These are phyloP conservation scores for Psilocybe azurescens DNA, from an alignment of 768 basidiomycete species.

Conservation along the genomic window DNA sequence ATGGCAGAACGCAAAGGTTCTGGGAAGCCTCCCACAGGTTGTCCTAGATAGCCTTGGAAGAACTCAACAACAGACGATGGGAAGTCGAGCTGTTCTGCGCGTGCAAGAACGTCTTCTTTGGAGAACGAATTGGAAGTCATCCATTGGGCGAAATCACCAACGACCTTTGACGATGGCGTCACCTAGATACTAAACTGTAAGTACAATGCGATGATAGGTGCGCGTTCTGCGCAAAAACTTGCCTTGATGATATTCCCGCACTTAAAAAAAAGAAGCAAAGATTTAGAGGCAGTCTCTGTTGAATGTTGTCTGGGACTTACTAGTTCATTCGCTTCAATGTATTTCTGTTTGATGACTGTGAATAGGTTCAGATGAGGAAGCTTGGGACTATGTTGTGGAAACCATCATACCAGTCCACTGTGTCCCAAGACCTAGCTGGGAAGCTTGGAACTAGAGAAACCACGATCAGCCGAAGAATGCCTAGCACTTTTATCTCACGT, in stretches of 20 bases:
- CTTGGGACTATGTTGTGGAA: conserved; percentile 4
- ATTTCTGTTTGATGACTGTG: conserved; percentile 95
- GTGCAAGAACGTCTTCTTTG: conserved; percentile 84
- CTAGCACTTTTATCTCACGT: conserved; percentile 28
- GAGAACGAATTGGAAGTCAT: conserved; percentile 95
- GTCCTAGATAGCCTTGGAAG: conserved; percentile 99
- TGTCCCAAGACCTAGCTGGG: conserved; percentile 94
- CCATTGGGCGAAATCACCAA: conserved; percentile 99
- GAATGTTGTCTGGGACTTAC: conserved; percentile 41
- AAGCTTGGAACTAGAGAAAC: conserved; percentile 87
- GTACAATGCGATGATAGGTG: not conserved
- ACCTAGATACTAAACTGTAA: conserved; percentile 50
- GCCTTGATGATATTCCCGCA: conserved; percentile 98
- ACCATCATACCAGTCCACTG: conserved; percentile 81
- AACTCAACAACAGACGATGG: conserved; percentile 97
- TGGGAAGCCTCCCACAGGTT: conserved; percentile 98
- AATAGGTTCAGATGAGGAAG: conserved; percentile 15
- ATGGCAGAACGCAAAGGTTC: conserved; percentile 91
- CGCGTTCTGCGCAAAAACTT: conserved; percentile 2
- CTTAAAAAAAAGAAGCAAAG: conserved; percentile 39
- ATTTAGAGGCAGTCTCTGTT: conserved; percentile 1
- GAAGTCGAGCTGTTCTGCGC: conserved; percentile 94
- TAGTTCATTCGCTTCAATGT: conserved; percentile 96
- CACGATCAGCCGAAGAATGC: conserved; percentile 20
- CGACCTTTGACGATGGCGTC: conserved; percentile 98